These are phyloP conservation scores for Oryza brachyantha DNA, from an alignment of 176 grass and related monocot species.

Conservation along the genomic window DNA sequence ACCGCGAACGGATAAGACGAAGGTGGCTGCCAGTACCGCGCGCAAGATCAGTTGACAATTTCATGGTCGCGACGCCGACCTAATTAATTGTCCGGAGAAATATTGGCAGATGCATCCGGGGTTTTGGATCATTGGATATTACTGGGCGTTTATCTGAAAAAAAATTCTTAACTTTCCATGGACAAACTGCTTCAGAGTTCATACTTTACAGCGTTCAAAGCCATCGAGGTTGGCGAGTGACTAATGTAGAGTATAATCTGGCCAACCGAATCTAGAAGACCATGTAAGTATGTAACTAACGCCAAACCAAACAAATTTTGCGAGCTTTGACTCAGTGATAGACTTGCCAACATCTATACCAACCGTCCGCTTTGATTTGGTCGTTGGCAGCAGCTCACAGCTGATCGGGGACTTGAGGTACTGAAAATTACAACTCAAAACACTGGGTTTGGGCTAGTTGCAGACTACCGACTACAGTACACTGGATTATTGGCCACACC, in stretches of 20 bases:
- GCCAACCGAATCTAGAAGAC: slow-evolving; percentile 22
- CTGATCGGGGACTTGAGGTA: not conserved
- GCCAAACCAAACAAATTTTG: not conserved
- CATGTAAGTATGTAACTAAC: not conserved
- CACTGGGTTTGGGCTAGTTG: no score
- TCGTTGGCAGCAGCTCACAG: not conserved
- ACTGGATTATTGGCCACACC: not conserved
- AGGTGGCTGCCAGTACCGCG: not conserved
- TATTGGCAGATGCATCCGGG: not conserved
- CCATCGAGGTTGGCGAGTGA: not conserved
- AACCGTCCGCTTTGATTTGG: slow-evolving; percentile 9
- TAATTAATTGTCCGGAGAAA: not conserved
- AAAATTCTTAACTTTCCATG: not conserved
- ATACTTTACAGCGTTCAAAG: not conserved
- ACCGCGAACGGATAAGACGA: not conserved
- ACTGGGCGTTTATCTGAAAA: not conserved
- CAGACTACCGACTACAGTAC: not conserved
- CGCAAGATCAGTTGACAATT: not conserved
- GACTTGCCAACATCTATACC: not conserved
- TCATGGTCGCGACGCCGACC: not conserved
- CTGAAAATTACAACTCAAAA: not conserved
- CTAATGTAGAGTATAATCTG: not conserved
- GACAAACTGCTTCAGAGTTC: not conserved
- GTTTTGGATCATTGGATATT: not conserved
- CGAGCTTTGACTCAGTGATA: slow-evolving; percentile 15